Evolutionary conservation across 306 rosid species (phyloP).

Genomic region (Cucumis sativus): Cucumber_9930_V3 NC_026661.2:5518501-5519000

Average conservation of each 20-base stretch:
- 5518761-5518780: constrained; percentile 20
- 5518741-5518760: constrained; percentile 30
- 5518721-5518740: constrained; percentile 16
- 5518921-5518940: neutral
- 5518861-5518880: constrained; percentile 29
- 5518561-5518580: constrained; percentile 19
- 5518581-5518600: constrained; percentile 29
- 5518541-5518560: constrained; percentile 11
- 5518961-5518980: neutral
- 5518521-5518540: constrained; percentile 29
- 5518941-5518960: neutral
- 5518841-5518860: constrained; percentile 25
- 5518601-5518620: constrained; percentile 22
- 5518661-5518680: constrained; percentile 35
- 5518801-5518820: constrained; percentile 23
- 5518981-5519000: neutral
- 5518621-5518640: constrained; percentile 26
- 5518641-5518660: constrained; percentile 27
- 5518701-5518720: constrained; percentile 31
- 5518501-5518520: constrained; percentile 24
- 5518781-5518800: constrained; percentile 23
- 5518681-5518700: constrained; percentile 25
- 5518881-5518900: neutral
- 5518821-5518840: constrained; percentile 24
- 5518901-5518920: neutral